Conservation (phyloP, 1,284 basidiomycete species). For the Malassezia equina region DNA sequence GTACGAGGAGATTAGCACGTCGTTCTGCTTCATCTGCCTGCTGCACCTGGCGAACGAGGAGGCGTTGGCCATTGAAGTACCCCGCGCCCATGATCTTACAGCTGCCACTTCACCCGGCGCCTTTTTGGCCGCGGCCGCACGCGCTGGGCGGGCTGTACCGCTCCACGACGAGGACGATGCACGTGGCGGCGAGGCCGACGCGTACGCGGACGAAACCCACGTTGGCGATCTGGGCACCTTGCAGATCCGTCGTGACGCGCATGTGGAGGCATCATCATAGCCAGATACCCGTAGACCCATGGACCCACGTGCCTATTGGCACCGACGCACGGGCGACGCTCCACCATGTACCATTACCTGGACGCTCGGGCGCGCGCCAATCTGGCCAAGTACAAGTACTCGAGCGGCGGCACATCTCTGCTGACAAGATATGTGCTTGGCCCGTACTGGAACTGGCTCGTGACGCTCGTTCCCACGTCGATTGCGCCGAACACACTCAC, state of each 20-base stretch:
- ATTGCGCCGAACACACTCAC: conserved; percentile 71
- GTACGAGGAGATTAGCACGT: conserved; percentile 95
- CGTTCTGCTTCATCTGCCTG: conserved; percentile 97
- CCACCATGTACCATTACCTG: conserved; percentile 44
- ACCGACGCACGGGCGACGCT: not conserved
- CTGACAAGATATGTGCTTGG: conserved; percentile 68
- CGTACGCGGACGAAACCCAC: not conserved
- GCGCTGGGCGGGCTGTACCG: not conserved
- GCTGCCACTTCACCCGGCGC: not conserved
- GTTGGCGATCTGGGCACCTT: conserved; percentile 2
- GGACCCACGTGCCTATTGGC: not conserved
- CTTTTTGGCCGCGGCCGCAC: not conserved
- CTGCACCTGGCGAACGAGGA: conserved; percentile 90
- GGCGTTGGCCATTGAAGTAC: conserved; percentile 55
- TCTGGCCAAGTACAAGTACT: conserved; percentile 56
- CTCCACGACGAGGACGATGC: conserved; percentile 7
- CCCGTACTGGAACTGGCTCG: conserved; percentile 90
- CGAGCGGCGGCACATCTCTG: conserved; percentile 53
- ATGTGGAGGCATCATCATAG: not conserved
- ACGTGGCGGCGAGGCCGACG: not conserved
- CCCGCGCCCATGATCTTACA: not conserved
- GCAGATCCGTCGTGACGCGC: conserved; percentile 4
- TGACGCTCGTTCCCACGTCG: conserved; percentile 73
- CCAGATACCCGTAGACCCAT: not conserved
- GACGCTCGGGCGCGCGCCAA: conserved; percentile 50